These are phyloP conservation scores for Diutina siamensis DNA, from an alignment of 1,139 yeast genomes.

Conservation along the genomic window DNA sequence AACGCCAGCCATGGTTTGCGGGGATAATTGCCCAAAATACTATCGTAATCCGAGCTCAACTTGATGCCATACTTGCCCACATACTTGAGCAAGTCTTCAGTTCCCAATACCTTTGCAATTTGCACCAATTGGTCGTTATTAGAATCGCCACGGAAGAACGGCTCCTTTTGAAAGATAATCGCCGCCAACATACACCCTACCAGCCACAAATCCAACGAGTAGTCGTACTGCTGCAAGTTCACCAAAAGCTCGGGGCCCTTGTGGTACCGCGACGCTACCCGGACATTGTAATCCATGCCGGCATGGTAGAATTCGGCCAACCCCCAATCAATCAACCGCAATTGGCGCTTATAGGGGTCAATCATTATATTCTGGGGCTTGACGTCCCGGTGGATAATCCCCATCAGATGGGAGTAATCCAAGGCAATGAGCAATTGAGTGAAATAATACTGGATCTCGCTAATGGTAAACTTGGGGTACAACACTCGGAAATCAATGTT, in stretches of 20 bases:
- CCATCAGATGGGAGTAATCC: conserved; percentile 73
- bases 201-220: conserved; percentile 72
- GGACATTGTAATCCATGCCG: conserved; percentile 67
- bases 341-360: conserved; percentile 49
- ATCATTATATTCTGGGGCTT: conserved; percentile 83
- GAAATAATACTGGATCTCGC: conserved; percentile 61
- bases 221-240: conserved; percentile 65
- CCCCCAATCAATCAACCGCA: conserved; percentile 77
- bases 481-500: conserved; percentile 64
- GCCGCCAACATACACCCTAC: conserved; percentile 77
- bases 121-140: conserved; percentile 73
- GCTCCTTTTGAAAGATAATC: conserved; percentile 64
- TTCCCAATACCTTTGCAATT: conserved; percentile 66
- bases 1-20: conserved; percentile 61
- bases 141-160: conserved; percentile 69
- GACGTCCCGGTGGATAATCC: conserved; percentile 75
- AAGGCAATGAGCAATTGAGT: conserved; percentile 58
- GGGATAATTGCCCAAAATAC: conserved; percentile 47
- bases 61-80: conserved; percentile 49
- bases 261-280: conserved; percentile 73
- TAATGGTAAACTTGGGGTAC: conserved; percentile 52
- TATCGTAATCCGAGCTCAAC: conserved; percentile 48
- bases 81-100: conserved; percentile 52
- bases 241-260: conserved; percentile 74
- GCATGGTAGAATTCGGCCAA: conserved; percentile 73